Evolutionary conservation across 345 rosid genomes (phyloP).

Genomic region (Pseudoturritis turrita): DNA sequence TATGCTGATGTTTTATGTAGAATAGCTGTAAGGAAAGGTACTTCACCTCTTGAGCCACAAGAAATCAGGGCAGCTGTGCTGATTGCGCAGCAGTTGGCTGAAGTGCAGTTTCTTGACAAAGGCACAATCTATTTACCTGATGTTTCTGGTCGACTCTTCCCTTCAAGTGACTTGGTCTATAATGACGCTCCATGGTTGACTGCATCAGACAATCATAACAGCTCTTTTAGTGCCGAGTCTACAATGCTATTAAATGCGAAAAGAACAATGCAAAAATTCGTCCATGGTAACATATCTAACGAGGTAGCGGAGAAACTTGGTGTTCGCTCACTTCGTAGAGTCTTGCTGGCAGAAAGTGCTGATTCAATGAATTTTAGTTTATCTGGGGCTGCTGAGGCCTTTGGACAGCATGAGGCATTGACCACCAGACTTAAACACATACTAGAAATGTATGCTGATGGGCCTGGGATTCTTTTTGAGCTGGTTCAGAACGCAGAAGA

Average conservation of each 20-base stretch:
- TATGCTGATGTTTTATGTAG: slow-evolving; percentile 72
- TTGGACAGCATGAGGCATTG: slow-evolving; percentile 98
- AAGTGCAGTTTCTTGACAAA: slow-evolving; percentile 60
- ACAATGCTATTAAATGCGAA: slow-evolving; percentile 51
- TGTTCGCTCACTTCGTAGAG: slow-evolving; percentile 90
- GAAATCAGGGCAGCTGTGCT: slow-evolving; percentile 81
- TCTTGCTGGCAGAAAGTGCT: slow-evolving; percentile 93
- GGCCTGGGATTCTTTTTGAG: slow-evolving; percentile 94
- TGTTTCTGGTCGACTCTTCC: slow-evolving; percentile 68
- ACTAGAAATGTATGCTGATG: slow-evolving; percentile 99
- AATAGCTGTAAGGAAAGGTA: slow-evolving; percentile 78
- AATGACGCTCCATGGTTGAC: slow-evolving; percentile 98
- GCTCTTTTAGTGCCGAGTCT: slow-evolving; percentile 52
- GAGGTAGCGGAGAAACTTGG: slow-evolving; percentile 96
- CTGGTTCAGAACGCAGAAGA: slow-evolving; percentile 96
- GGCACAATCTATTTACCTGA: slow-evolving; percentile 78
- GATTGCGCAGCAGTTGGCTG: slow-evolving; percentile 89
- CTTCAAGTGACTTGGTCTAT: slow-evolving; percentile 76
- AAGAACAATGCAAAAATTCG: slow-evolving; percentile 68
- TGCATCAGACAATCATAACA: slow-evolving; percentile 56
- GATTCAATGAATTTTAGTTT: slow-evolving; percentile 94
- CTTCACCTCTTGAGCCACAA: slow-evolving; percentile 58
- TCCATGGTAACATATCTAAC: slow-evolving; percentile 89
- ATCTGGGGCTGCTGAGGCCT: slow-evolving; percentile 96
- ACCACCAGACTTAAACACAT: slow-evolving; percentile 95